Conservation (phyloP, 352 stramenopile genomes). For the Globisporangium spiculum region DNA sequence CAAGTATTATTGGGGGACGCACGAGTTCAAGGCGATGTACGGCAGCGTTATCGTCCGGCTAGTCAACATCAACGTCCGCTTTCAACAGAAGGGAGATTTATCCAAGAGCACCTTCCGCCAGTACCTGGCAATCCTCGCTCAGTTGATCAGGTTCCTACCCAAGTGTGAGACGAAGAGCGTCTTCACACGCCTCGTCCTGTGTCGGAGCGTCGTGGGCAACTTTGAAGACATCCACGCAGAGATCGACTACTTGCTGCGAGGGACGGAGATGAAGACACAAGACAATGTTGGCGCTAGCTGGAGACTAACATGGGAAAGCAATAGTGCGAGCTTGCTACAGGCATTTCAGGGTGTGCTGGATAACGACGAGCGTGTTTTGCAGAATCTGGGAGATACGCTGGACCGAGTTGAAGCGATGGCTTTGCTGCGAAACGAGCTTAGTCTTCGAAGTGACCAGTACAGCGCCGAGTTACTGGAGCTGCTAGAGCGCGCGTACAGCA, state of each 20-base stretch:
- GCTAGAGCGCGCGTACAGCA: background rate
- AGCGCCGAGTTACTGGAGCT: slow-evolving; percentile 2
- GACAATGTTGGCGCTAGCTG: background rate
- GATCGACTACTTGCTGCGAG: background rate
- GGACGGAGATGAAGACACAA: background rate
- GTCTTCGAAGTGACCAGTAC: background rate
- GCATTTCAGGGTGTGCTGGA: background rate
- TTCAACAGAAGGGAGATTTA: background rate
- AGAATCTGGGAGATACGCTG: background rate
- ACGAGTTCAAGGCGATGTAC: slow-evolving; percentile 8
- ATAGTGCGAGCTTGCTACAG: background rate
- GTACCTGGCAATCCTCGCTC: background rate
- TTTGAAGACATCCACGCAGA: background rate
- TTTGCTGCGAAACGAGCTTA: background rate
- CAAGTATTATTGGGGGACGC: background rate
- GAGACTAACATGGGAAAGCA: background rate
- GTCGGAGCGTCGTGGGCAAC: background rate
- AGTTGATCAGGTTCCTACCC: background rate
- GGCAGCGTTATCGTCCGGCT: background rate
- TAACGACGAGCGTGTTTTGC: background rate
- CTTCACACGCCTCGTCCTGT: background rate
- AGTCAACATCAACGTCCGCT: background rate
- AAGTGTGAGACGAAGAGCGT: background rate
- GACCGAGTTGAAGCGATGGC: background rate
- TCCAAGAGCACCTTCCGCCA: background rate